Percentiles rank a stretch among this genome's conserved stretches.
phyloP scores from a whole-genome alignment of 2,329 filamentous ascomycete species.

The Ophiostoma sp. region DNA sequence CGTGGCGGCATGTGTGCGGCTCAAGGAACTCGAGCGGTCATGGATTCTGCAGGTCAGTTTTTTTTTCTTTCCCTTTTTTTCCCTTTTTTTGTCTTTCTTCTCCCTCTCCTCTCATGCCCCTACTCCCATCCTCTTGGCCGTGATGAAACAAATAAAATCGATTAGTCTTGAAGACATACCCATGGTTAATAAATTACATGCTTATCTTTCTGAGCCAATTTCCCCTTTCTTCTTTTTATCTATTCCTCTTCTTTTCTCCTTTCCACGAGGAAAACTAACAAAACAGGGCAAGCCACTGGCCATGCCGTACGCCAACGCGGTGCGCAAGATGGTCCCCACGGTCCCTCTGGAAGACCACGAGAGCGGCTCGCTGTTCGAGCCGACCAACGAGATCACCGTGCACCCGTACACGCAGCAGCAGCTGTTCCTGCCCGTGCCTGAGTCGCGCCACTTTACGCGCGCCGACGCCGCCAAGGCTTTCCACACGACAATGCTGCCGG shows the following conservation, averaged over 20 bases:
- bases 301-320: conserved; percentile 66
- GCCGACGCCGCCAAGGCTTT: conserved; percentile 62
- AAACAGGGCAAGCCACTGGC: conserved; percentile 72
- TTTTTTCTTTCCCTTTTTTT: conserved; percentile 8
- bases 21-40: conserved; percentile 80
- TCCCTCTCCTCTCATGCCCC: conserved; percentile 18
- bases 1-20: conserved; percentile 75
- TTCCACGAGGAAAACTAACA: conserved; percentile 3
- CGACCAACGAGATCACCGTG: conserved; percentile 61
- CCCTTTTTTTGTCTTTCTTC: conserved; percentile 11
- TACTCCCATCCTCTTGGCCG: conserved; percentile 26
- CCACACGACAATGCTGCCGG: conserved; percentile 53
- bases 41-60: conserved; percentile 67
- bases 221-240: conserved; percentile 18
- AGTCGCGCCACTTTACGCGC: conserved; percentile 59
- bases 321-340: conserved; percentile 74
- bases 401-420: conserved; percentile 58
- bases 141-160: conserved; percentile 63
- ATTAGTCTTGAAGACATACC: conserved; percentile 99
- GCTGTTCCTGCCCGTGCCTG: conserved; percentile 59
- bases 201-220: conserved; percentile 61
- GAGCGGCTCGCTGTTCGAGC: conserved; percentile 45
- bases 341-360: conserved; percentile 44
- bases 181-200: conserved; percentile 68
- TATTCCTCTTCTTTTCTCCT: background rate